These are phyloP conservation scores for Alternaria sp. DNA, from an alignment of 2,329 filamentous ascomycete genomes.

Conservation along the genomic window DNA sequence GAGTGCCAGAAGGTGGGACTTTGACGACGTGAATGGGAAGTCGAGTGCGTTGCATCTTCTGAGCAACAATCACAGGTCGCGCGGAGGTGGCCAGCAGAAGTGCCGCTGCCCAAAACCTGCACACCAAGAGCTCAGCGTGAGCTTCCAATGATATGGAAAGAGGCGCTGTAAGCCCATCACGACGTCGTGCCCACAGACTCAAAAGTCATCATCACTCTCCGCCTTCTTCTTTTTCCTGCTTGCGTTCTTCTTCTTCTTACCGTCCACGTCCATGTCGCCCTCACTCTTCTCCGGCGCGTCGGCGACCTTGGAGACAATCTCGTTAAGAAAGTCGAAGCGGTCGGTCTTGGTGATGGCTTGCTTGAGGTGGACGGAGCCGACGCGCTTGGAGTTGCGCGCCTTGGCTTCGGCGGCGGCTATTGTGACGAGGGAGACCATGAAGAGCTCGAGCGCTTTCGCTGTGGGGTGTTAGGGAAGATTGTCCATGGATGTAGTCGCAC, in stretches of 20 bases:
- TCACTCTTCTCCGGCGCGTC: slow-evolving; percentile 66
- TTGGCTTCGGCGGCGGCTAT: slow-evolving; percentile 86
- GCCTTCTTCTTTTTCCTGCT: slow-evolving; percentile 51
- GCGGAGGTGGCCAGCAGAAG: not conserved
- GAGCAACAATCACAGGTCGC: not conserved
- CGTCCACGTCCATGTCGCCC: slow-evolving; percentile 55
- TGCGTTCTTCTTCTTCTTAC: slow-evolving; percentile 56
- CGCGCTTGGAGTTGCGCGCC: slow-evolving; percentile 83
- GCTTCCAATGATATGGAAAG: not conserved
- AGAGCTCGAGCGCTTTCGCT: slow-evolving; percentile 94
- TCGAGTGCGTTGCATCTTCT: not conserved
- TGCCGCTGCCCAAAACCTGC: not conserved
- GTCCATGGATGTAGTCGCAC: not conserved
- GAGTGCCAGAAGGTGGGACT: not conserved
- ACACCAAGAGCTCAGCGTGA: not conserved
- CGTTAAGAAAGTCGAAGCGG: slow-evolving; percentile 91
- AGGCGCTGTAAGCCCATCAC: not conserved
- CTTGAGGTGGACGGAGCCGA: slow-evolving; percentile 91
- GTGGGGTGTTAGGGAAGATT: slow-evolving; percentile 20
- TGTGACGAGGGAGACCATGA: slow-evolving; percentile 93
- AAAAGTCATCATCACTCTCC: slow-evolving; percentile 51
- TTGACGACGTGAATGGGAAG: not conserved
- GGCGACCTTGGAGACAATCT: slow-evolving; percentile 87
- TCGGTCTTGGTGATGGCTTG: slow-evolving; percentile 86
- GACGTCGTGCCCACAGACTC: slow-evolving; percentile 13